Evolutionary conservation across 1,284 basidiomycete genomes (phyloP).

Genomic region (Malassezia sympodialis): DNA sequence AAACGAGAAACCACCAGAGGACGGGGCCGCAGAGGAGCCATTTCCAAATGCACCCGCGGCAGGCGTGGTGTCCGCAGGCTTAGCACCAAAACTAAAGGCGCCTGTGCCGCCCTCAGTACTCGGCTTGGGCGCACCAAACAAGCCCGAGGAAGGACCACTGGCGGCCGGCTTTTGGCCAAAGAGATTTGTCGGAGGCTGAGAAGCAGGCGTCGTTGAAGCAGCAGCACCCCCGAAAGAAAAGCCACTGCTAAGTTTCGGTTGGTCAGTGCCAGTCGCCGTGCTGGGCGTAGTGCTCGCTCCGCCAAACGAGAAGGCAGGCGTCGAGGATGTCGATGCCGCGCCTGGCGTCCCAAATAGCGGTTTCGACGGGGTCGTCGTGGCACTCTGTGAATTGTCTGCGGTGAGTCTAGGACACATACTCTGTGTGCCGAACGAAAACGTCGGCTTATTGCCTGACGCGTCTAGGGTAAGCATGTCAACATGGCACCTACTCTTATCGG

Average conservation of each 20-base stretch:
- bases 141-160: neutral
- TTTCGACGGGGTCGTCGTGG: neutral
- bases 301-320: constrained; percentile 6
- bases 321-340: neutral
- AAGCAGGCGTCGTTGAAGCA: constrained; percentile 12
- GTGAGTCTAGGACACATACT: neutral
- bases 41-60: neutral
- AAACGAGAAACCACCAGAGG: neutral
- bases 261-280: neutral
- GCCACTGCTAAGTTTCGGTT: constrained; percentile 3
- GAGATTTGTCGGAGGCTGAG: constrained; percentile 13
- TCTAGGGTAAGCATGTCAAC: neutral
- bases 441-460: constrained; percentile 1
- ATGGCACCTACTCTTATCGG: constrained; percentile 8
- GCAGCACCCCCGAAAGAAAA: constrained; percentile 10
- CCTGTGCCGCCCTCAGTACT: neutral
- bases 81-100: constrained; percentile 6
- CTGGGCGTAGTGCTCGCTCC: neutral
- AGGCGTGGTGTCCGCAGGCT: neutral
- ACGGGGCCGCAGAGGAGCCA: neutral
- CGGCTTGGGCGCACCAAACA: constrained; percentile 10
- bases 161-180: constrained; percentile 14
- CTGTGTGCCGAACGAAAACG: neutral
- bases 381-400: neutral
- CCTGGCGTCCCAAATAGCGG: neutral